A percentile compares a stretch with the other conserved stretches of the same genome.
Evolutionary conservation across 1,139 yeast genomes (phyloP).

Genomic region (Geotrichum fermentans): DNA sequence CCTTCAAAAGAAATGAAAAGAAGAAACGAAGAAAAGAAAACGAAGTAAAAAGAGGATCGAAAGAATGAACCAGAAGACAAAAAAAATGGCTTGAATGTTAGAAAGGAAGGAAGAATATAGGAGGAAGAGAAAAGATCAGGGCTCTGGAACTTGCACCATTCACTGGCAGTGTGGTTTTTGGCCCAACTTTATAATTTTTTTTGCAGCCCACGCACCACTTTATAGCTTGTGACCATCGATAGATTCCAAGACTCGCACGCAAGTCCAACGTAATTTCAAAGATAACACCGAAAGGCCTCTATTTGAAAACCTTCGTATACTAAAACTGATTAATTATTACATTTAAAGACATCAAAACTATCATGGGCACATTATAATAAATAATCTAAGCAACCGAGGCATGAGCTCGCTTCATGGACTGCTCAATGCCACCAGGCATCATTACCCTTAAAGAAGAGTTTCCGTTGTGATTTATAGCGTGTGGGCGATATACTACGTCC

Average conservation of each 20-base stretch:
- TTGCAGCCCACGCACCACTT: background rate
- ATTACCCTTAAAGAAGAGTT: background rate
- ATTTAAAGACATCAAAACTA: no score
- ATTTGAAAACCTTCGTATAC: no score
- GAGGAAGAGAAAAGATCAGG: slow-evolving; percentile 2
- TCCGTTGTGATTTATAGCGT: slow-evolving; percentile 46
- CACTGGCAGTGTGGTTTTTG: background rate
- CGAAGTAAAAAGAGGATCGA: slow-evolving; percentile 3
- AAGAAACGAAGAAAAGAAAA: slow-evolving; percentile 1
- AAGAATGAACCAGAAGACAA: background rate
- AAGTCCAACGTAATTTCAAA: no score
- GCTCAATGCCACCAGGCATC: background rate
- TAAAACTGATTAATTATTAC: no score
- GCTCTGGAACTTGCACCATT: background rate
- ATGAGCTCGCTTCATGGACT: slow-evolving; percentile 5
- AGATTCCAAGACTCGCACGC: no score
- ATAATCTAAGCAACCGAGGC: slow-evolving; percentile 6
- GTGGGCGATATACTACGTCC: slow-evolving; percentile 57
- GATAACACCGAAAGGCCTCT: no score
- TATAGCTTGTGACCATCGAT: no score
- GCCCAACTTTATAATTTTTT: background rate
- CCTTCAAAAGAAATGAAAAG: background rate
- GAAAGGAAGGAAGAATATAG: background rate
- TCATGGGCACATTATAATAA: slow-evolving; percentile 3
- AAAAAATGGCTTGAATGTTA: background rate